phyloP scores from a whole-genome alignment of 2,329 filamentous ascomycete genomes.

The Aspergillus chevalieri region DNA sequence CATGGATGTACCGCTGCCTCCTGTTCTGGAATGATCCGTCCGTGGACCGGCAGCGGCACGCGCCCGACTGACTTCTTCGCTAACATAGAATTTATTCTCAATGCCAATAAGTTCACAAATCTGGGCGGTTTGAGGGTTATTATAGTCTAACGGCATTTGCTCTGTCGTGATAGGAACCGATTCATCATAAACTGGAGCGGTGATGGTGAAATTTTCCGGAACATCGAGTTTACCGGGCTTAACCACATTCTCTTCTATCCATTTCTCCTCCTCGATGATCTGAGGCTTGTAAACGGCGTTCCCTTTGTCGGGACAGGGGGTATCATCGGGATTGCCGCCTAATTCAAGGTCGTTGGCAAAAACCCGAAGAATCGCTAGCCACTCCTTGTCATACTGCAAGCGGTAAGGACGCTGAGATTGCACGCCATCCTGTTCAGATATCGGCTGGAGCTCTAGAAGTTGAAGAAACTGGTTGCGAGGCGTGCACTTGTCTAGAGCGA shows the following conservation, averaged over 20 bases:
- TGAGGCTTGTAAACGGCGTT: constrained; percentile 61
- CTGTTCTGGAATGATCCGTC: constrained; percentile 23
- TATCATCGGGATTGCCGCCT: constrained; percentile 50
- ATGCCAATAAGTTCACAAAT: constrained; percentile 78
- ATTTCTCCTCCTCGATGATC: constrained; percentile 65
- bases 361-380: constrained; percentile 84
- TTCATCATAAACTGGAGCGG: constrained; percentile 64
- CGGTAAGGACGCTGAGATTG: constrained; percentile 45
- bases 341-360: constrained; percentile 63
- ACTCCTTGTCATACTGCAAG: constrained; percentile 83
- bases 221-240: constrained; percentile 56
- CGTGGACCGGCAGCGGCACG: constrained; percentile 56
- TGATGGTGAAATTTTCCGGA: constrained; percentile 70
- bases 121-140: constrained; percentile 73
- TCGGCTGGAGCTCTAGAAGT: constrained; percentile 57
- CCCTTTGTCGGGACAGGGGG: constrained; percentile 56
- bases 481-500: constrained; percentile 87
- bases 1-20: constrained; percentile 11
- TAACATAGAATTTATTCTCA: constrained; percentile 67
- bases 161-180: constrained; percentile 52
- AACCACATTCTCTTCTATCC: constrained; percentile 74
- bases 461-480: constrained; percentile 76
- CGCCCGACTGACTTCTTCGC: constrained; percentile 61
- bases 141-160: constrained; percentile 71
- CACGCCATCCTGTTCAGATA: constrained; percentile 28